Evolutionary conservation across 2,329 filamentous ascomycete species (phyloP).

Genomic region (Phaeophleospora eucalypticola): DNA sequence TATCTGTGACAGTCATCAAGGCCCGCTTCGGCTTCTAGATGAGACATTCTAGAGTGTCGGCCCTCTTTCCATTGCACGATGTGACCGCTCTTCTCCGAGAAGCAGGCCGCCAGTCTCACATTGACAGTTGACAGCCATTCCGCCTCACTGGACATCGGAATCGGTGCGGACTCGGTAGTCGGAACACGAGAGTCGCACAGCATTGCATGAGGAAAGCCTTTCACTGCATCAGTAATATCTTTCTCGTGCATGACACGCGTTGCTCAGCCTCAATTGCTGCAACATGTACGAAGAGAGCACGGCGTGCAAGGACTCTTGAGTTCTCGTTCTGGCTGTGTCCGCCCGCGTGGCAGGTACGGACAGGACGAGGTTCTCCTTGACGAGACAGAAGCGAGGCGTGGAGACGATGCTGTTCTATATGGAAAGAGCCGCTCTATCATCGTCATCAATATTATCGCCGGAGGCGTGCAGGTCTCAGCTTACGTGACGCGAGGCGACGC

Average conservation of each 20-base stretch:
- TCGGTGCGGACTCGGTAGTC: not conserved
- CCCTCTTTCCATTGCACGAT: not conserved
- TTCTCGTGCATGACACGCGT: not conserved
- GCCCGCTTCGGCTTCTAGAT: constrained; percentile 27
- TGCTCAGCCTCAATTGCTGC: not conserved
- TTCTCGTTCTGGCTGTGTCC: not conserved
- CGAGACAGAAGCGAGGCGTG: not conserved
- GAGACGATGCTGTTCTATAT: not conserved
- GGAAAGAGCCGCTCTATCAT: not conserved
- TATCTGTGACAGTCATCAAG: constrained; percentile 24
- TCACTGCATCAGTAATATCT: too few relatives aligned
- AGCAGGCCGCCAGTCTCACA: not conserved
- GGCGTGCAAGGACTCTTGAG: too few relatives aligned
- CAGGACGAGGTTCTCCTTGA: not conserved
- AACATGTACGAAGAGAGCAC: too few relatives aligned
- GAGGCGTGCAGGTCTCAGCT: not conserved
- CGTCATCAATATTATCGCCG: not conserved
- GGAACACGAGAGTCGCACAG: not conserved
- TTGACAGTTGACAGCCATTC: not conserved
- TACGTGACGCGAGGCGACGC: not conserved
- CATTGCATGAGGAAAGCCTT: not conserved
- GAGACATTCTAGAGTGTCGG: not conserved
- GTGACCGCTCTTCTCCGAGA: not conserved
- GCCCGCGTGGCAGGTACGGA: not conserved
- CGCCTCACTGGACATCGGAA: not conserved